A percentile compares a stretch with the other conserved stretches of the same genome.
Conservation (phyloP, 768 basidiomycete genomes). For the Boletus sp. region DNA sequence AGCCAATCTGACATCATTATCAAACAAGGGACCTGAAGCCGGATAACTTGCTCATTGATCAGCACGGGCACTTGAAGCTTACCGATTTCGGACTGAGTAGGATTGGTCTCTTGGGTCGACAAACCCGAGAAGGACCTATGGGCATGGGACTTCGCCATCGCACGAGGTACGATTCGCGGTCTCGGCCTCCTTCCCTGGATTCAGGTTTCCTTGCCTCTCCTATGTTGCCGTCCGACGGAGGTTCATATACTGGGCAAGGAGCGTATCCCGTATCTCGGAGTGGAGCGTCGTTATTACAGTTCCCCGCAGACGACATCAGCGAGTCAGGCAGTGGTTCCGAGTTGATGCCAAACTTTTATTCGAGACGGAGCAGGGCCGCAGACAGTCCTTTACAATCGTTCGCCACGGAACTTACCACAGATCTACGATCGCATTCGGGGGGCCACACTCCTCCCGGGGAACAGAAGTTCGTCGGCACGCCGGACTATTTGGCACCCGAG, state of each 20-base stretch:
- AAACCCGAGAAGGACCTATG: constrained; percentile 66
- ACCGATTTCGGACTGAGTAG: constrained; percentile 97
- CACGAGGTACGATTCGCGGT: constrained; percentile 61
- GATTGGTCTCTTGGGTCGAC: constrained; percentile 96
- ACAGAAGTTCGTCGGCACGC: constrained; percentile 95
- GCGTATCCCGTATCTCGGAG: constrained; percentile 54
- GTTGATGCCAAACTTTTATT: constrained; percentile 55
- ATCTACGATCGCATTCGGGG: constrained; percentile 67
- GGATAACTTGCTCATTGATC: constrained; percentile 96
- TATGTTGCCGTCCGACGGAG: constrained; percentile 60
- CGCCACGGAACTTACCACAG: constrained; percentile 79
- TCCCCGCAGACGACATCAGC: constrained; percentile 73
- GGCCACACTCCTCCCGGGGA: constrained; percentile 73
- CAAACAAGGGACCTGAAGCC: constrained; percentile 88
- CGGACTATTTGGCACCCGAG: constrained; percentile 95
- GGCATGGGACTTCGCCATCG: constrained; percentile 48
- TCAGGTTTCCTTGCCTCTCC: constrained; percentile 78
- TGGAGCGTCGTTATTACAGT: constrained; percentile 64
- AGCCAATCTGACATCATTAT: not conserved
- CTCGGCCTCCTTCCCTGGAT: constrained; percentile 79
- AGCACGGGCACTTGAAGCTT: constrained; percentile 93
- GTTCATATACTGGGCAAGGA: constrained; percentile 80
- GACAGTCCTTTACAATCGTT: constrained; percentile 87
- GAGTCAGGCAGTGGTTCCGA: constrained; percentile 88
- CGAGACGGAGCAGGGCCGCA: constrained; percentile 46